A percentile compares a stretch with the other conserved stretches of the same genome.
These are phyloP conservation scores for Cladorrhinum sp. DNA, from an alignment of 2,329 filamentous ascomycete genomes.

Conservation along the genomic window DNA sequence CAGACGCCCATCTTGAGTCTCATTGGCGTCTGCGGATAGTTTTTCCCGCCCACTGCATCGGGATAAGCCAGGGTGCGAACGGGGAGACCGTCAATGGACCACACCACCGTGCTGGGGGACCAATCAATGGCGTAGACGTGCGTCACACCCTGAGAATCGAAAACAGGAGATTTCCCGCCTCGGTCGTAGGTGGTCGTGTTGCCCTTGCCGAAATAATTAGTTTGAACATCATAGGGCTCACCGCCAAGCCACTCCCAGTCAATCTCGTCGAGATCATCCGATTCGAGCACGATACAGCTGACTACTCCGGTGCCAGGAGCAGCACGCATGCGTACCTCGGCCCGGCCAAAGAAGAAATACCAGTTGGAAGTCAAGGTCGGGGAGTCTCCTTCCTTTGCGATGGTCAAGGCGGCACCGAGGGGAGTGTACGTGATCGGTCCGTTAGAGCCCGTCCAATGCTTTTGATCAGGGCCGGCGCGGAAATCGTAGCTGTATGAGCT, in stretches of 20 bases:
- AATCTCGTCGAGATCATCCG: slow-evolving; percentile 90
- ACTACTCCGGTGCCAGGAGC: slow-evolving; percentile 90
- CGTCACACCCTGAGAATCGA: slow-evolving; percentile 68
- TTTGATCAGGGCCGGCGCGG: slow-evolving; percentile 69
- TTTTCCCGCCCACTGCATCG: slow-evolving; percentile 60
- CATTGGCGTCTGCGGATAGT: slow-evolving; percentile 96
- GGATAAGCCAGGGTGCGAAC: slow-evolving; percentile 71
- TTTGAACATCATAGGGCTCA: slow-evolving; percentile 75
- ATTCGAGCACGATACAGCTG: slow-evolving; percentile 86
- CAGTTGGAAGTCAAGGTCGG: slow-evolving; percentile 86
- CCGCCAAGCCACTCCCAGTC: slow-evolving; percentile 95
- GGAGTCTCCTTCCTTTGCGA: slow-evolving; percentile 73
- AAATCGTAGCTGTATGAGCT: slow-evolving; percentile 84
- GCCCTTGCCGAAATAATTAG: slow-evolving; percentile 96
- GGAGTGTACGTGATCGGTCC: slow-evolving; percentile 68
- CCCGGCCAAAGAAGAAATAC: slow-evolving; percentile 98
- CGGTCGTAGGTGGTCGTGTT: slow-evolving; percentile 82
- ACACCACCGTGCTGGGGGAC: slow-evolving; percentile 80
- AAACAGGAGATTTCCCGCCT: slow-evolving; percentile 71
- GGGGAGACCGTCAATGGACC: slow-evolving; percentile 75
- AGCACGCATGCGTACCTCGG: slow-evolving; percentile 80
- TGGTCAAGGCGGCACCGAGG: slow-evolving; percentile 78
- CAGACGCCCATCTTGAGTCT: slow-evolving; percentile 88
- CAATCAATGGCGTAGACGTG: slow-evolving; percentile 91
- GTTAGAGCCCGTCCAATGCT: slow-evolving; percentile 56